Conservation (phyloP, 148 eudicot species). For the Talinum fruticosum region DNA sequence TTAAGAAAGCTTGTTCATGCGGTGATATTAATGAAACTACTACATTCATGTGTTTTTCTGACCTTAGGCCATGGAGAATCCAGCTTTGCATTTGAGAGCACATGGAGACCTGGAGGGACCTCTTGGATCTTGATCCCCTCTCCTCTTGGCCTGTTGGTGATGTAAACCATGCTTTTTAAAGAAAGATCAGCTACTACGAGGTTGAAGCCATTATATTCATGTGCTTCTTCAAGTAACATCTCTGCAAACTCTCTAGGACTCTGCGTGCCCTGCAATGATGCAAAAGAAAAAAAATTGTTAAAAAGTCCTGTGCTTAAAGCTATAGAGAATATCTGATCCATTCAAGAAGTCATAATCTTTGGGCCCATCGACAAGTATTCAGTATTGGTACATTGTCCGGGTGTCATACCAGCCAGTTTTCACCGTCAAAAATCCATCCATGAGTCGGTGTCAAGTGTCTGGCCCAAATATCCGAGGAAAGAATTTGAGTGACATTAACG, state of each 20-base stretch:
- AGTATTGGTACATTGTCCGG: no score
- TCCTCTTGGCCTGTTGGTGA: constrained; percentile 60
- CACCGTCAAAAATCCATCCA: no score
- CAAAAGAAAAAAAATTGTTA: background rate
- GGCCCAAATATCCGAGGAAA: background rate
- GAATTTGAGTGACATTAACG: background rate
- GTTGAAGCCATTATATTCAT: constrained; percentile 65
- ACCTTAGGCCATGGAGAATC: constrained; percentile 83
- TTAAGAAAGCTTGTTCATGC: constrained; percentile 7
- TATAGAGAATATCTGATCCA: background rate
- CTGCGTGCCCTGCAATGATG: constrained; percentile 38
- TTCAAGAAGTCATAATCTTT: background rate
- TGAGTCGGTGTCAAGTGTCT: background rate
- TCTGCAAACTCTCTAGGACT: constrained; percentile 63
- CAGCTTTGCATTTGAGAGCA: constrained; percentile 61
- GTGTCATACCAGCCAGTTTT: no score
- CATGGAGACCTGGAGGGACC: constrained; percentile 63
- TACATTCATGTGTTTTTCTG: constrained; percentile 1
- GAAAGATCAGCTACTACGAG: constrained; percentile 55
- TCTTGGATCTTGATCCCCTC: constrained; percentile 37
- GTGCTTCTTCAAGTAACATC: constrained; percentile 46
- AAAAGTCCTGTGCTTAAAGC: background rate
- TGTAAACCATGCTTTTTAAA: constrained; percentile 57
- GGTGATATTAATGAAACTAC: background rate
- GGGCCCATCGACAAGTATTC: background rate